Conservation (phyloP, 495 filamentous ascomycete genomes). For the Entonaema liquescens region DNA sequence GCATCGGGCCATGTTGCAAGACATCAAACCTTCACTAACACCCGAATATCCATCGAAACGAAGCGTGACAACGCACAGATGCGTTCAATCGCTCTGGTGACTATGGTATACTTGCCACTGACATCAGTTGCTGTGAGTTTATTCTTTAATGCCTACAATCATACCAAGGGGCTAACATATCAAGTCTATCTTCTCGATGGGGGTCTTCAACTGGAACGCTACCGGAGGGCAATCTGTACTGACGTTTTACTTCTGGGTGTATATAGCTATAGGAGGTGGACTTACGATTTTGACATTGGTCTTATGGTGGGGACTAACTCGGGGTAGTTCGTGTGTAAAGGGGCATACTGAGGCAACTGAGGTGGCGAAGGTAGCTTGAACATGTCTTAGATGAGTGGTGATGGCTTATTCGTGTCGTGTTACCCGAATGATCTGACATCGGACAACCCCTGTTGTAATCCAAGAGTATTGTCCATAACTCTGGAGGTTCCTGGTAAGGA, state of each 20-base stretch:
- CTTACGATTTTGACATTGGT: constrained; percentile 26
- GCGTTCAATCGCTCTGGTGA: constrained; percentile 27
- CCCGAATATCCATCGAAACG: constrained; percentile 9
- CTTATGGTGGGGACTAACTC: constrained; percentile 23
- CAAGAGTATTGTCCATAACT: not conserved
- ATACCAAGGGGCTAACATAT: not conserved
- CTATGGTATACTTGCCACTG: constrained; percentile 28
- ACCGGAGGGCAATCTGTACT: not conserved
- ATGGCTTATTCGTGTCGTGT: not conserved
- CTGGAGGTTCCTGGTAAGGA: no score
- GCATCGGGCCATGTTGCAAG: constrained; percentile 17
- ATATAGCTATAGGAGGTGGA: constrained; percentile 20
- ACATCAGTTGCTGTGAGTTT: constrained; percentile 30
- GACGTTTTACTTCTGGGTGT: constrained; percentile 34
- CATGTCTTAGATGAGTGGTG: not conserved
- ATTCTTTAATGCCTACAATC: not conserved
- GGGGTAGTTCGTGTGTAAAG: not conserved
- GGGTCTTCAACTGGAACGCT: constrained; percentile 26
- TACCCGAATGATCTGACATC: not conserved
- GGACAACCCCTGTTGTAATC: not conserved
- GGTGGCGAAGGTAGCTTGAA: not conserved
- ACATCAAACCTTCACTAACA: constrained; percentile 11
- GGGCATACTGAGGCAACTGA: not conserved
- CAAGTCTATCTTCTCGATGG: constrained; percentile 34
- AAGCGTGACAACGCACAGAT: constrained; percentile 27